Evolutionary conservation across 306 rosid species (phyloP).

Genomic region (Corylus avellana): DNA sequence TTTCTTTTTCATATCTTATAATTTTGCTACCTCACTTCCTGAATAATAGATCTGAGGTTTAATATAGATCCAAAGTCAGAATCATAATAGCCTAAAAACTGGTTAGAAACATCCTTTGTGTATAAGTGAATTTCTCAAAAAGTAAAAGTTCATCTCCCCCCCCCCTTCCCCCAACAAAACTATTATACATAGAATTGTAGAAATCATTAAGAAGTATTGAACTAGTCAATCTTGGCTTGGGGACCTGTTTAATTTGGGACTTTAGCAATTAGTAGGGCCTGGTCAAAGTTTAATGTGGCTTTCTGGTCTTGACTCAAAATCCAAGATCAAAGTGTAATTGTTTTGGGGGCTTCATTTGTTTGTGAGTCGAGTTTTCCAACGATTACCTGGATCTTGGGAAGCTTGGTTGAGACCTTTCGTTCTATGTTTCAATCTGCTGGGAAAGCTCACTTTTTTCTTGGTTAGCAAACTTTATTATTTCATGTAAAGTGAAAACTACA

Average conservation of each 20-base stretch:
- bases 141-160: background rate
- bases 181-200: too few species aligned
- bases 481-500: constrained; percentile 14
- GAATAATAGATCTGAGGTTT: background rate
- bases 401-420: background rate
- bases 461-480: constrained; percentile 12
- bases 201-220: too few species aligned
- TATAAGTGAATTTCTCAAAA: background rate
- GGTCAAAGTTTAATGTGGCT: background rate
- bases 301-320: constrained; percentile 3
- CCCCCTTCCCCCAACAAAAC: too few species aligned
- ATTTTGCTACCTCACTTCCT: background rate
- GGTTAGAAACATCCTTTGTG: background rate
- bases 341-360: background rate
- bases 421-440: constrained; percentile 1
- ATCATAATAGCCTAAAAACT: background rate
- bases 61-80: too few species aligned
- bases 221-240: background rate
- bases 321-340: background rate
- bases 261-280: constrained; percentile 21
- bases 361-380: background rate
- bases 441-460: constrained; percentile 8
- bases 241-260: background rate
- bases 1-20: constrained; percentile 14
- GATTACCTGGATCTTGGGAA: background rate